Evolutionary conservation across 805 yeast species (phyloP), one percentile per base, ranked within the genome.

Genomic region (Grigorovia jiainica): DNA sequence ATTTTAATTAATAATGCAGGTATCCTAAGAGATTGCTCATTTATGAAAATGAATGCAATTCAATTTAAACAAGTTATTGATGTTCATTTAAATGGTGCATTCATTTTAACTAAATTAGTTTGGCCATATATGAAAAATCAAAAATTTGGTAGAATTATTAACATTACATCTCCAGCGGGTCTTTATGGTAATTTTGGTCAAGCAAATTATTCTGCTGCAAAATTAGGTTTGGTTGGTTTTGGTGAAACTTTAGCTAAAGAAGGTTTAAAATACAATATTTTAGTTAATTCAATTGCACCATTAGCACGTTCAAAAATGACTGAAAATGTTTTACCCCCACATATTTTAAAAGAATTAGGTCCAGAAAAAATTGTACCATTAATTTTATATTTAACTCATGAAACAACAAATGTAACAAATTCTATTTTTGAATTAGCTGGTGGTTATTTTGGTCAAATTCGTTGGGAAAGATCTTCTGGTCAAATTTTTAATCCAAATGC

Each of bases 161-260:
- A 87, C 73, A 89, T 97, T n/a, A 79, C 95, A 21, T 87, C 96
- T 4, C 96, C 97, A 4, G 97, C 97, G 29, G 98, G 98, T 18
- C 72, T 90, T 50, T 90, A 82, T 61, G 98, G 98, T 47, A 87
- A 87, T 67, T 90, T 89, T 66, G 98, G 98, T 39, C 98, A 90
- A 67, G 78, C 95, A 33, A 90, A 90, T 67, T 90, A 90, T 66
- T 79, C 96, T 1, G 89, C 95, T 23, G 97, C 96, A 18, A 90
- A 90, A 64, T 68, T 84, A 47, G 97, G 85, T 15, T 68, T 87
- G 41, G 84, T 90, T 43, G 97, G 97, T 9, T 77, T 90, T 53
- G 82, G 95, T 37, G 96, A 90, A 65, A 87, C 97, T 7, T 75
- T 89, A 57, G 95, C 97, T 20, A 89, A 87, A 67, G 98, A 90